Evolutionary conservation across 2,329 filamentous ascomycete genomes (phyloP).

Genomic region (Xylaria sp.): DNA sequence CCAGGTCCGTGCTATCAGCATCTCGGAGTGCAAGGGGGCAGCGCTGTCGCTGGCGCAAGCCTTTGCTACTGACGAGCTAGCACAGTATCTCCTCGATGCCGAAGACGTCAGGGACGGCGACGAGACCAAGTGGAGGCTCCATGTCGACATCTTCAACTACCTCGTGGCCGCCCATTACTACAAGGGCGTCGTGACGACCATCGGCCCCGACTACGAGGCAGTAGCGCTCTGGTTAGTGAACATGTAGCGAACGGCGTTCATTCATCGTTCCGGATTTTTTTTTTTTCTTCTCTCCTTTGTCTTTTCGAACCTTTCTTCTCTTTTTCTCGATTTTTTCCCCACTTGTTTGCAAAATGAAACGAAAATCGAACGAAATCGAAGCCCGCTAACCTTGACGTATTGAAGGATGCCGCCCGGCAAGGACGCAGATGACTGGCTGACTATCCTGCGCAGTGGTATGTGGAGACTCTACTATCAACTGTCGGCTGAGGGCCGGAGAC

Average conservation of each 20-base stretch:
- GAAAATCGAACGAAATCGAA: background rate
- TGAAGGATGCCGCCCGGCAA: slow-evolving; percentile 75
- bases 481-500: slow-evolving; percentile 70
- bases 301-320: no score
- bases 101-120: slow-evolving; percentile 69
- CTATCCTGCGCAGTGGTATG: slow-evolving; percentile 74
- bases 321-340: no score
- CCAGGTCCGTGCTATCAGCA: slow-evolving; percentile 65
- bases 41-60: slow-evolving; percentile 75
- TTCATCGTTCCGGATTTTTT: background rate
- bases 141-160: slow-evolving; percentile 78
- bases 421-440: slow-evolving; percentile 75
- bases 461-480: slow-evolving; percentile 80
- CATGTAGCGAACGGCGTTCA: background rate
- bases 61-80: slow-evolving; percentile 76
- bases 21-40: slow-evolving; percentile 73
- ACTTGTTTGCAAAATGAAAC: no score
- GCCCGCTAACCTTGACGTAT: slow-evolving; percentile 11
- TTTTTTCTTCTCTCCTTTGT: no score
- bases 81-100: slow-evolving; percentile 75
- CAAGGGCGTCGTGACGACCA: slow-evolving; percentile 74
- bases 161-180: slow-evolving; percentile 76
- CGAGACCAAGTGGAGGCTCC: slow-evolving; percentile 75
- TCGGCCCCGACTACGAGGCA: slow-evolving; percentile 76
- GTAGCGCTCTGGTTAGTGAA: slow-evolving; percentile 76